Evolutionary conservation across 768 basidiomycete genomes (phyloP), one percentile per base, ranked within the genome.

Genomic region (Mycena alexandri): DNA sequence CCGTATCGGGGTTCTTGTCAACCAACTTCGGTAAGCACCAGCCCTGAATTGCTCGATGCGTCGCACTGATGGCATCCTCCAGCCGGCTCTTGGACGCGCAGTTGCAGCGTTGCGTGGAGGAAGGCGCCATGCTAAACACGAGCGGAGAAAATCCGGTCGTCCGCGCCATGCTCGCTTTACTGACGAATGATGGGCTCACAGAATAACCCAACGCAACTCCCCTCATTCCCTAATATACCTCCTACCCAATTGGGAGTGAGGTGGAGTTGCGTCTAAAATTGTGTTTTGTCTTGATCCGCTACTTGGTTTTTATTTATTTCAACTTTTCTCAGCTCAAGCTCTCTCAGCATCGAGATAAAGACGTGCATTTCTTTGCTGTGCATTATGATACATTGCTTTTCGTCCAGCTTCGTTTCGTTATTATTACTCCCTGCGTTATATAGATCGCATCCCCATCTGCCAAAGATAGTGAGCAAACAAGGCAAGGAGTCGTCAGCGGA

Each of bases 1-100:
- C n/a, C 86, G 95, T 11, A 96, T 97, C 54, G 95, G 95, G 2
- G 89, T 95, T 13, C 84, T 98, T 33, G 92, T 94, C 46, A 95
- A 95, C 73, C 93, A 95, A 70, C 79, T 96, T 13, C 84, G 93
- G 93, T 93, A 75, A 67, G 83, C 12, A 6, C 77, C 24, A 42
- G 41, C 21, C 13, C 67, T 41, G 29, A 24, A 36, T 43, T 13
- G 13, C n/a, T 13, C 24, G 3, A 21, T 29, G 22, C 8, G 38
- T 6, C 10, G 44, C 47, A 33, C 21, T 19, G 36, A 63, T 19
- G 34, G 43, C 44, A 19, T 53, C 6, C n/a, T 29, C 13, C 43
- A 88, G 90, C 46, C 82, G 85, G 36, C 77, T 92, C 29, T 78
- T 93, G 19, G 90, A 91, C 69, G 83, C 80, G 16, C 86, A 90